Evolutionary conservation across 495 filamentous ascomycete species (phyloP).

Genomic region (Mytilinidion resinicola): DNA sequence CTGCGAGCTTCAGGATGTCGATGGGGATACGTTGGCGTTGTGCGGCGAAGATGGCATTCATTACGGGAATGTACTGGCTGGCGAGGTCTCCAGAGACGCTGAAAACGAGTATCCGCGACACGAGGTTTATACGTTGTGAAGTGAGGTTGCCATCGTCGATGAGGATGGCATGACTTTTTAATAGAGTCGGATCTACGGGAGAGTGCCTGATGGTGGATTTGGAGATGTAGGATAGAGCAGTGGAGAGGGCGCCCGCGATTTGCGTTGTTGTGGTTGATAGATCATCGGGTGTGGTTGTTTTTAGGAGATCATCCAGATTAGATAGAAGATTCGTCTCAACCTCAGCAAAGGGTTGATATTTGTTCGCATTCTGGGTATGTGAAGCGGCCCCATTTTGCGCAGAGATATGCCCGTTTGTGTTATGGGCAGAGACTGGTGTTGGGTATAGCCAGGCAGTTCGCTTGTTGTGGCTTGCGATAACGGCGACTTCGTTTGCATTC

Average conservation of each 20-base stretch:
- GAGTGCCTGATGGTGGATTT: slow-evolving; percentile 42
- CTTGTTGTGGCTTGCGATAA: slow-evolving; percentile 84
- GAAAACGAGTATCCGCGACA: slow-evolving; percentile 68
- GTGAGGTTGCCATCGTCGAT: slow-evolving; percentile 31
- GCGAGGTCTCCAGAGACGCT: slow-evolving; percentile 78
- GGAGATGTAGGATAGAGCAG: slow-evolving; percentile 85
- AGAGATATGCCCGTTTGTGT: slow-evolving; percentile 38
- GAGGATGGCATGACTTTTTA: slow-evolving; percentile 20
- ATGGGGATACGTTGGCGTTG: slow-evolving; percentile 79
- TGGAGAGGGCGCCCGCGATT: slow-evolving; percentile 83
- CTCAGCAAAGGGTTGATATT: slow-evolving; percentile 84
- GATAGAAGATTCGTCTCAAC: slow-evolving; percentile 71
- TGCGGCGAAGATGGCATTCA: slow-evolving; percentile 96
- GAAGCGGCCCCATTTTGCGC: slow-evolving; percentile 13
- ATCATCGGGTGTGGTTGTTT: slow-evolving; percentile 56
- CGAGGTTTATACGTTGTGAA: slow-evolving; percentile 37
- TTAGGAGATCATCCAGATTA: slow-evolving; percentile 64
- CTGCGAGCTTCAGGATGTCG: slow-evolving; percentile 79
- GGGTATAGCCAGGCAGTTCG: slow-evolving; percentile 88
- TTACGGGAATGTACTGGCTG: slow-evolving; percentile 91
- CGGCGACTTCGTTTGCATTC: slow-evolving; percentile 83
- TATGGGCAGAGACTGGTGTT: slow-evolving; percentile 30
- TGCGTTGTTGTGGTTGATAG: slow-evolving; percentile 61
- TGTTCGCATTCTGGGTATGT: slow-evolving; percentile 59
- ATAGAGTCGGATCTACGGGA: slow-evolving; percentile 20